Conservation (phyloP, 2,329 filamentous ascomycete species). For the Aspergillus thermomutatus region DNA sequence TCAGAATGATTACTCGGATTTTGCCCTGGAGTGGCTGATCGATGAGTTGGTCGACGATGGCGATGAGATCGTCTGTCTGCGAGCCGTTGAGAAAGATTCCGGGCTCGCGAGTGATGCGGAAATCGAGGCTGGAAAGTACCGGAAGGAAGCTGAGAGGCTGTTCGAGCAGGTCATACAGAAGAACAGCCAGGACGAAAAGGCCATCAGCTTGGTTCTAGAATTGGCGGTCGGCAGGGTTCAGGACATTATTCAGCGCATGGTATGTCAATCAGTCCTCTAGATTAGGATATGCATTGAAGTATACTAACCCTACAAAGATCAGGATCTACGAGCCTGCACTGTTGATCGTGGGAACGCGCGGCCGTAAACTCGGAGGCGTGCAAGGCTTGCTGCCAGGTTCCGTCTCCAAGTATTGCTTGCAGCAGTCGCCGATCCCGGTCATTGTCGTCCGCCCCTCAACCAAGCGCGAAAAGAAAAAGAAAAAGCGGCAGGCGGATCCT, state of each 20-base stretch:
- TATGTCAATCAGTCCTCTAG: constrained; percentile 42
- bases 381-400: constrained; percentile 84
- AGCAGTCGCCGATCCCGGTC: constrained; percentile 89
- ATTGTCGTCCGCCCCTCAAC: constrained; percentile 86
- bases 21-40: constrained; percentile 86
- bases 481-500: constrained; percentile 76
- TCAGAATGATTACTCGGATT: constrained; percentile 87
- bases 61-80: constrained; percentile 86
- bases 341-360: constrained; percentile 84
- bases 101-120: constrained; percentile 61
- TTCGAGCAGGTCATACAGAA: constrained; percentile 74
- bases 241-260: constrained; percentile 85
- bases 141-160: constrained; percentile 69
- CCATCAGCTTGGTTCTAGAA: constrained; percentile 81
- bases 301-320: constrained; percentile 55
- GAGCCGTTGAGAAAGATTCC: constrained; percentile 80
- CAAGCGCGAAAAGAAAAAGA: constrained; percentile 86
- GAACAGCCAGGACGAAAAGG: constrained; percentile 72
- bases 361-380: constrained; percentile 77
- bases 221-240: constrained; percentile 87
- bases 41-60: constrained; percentile 91
- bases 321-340: constrained; percentile 88
- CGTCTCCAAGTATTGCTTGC: constrained; percentile 90
- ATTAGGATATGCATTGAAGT: constrained; percentile 9
- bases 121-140: constrained; percentile 67